A percentile compares a stretch with the other conserved stretches of the same genome.
phyloP scores from a whole-genome alignment of 495 filamentous ascomycete genomes.

The Neurospora sp. region DNA sequence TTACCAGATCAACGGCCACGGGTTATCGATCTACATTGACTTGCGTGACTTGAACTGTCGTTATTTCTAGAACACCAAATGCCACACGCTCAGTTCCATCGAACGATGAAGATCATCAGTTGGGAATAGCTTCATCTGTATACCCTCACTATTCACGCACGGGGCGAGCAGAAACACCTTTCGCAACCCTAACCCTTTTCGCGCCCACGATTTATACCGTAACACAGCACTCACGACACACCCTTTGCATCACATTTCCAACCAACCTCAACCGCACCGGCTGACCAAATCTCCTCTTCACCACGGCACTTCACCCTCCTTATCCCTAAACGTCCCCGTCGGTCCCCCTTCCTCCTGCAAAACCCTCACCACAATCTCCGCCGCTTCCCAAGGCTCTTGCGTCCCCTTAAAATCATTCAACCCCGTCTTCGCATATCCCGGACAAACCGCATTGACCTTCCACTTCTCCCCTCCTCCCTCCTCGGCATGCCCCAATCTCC shows the following conservation, averaged over 20 bases:
- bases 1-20: background rate
- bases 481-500: background rate
- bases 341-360: slow-evolving; percentile 12
- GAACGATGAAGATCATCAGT: too few relatives aligned
- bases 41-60: too few relatives aligned
- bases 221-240: too few relatives aligned
- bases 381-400: slow-evolving; percentile 4
- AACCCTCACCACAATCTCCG: slow-evolving; percentile 8
- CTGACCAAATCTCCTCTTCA: background rate
- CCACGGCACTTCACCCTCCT: slow-evolving; percentile 7
- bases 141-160: too few relatives aligned
- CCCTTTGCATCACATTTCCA: too few relatives aligned
- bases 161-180: too few relatives aligned
- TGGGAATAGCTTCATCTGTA: too few relatives aligned
- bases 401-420: slow-evolving; percentile 5
- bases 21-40: background rate
- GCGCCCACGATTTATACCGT: too few relatives aligned
- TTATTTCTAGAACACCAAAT: too few relatives aligned
- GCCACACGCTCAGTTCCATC: too few relatives aligned
- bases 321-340: slow-evolving; percentile 11
- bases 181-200: too few relatives aligned
- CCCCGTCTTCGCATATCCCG: slow-evolving; percentile 15
- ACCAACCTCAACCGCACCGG: too few relatives aligned
- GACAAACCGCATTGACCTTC: slow-evolving; percentile 18
- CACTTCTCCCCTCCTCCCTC: background rate